Conservation (phyloP, 1,284 basidiomycete genomes). For the Trametes pubescens region DNA sequence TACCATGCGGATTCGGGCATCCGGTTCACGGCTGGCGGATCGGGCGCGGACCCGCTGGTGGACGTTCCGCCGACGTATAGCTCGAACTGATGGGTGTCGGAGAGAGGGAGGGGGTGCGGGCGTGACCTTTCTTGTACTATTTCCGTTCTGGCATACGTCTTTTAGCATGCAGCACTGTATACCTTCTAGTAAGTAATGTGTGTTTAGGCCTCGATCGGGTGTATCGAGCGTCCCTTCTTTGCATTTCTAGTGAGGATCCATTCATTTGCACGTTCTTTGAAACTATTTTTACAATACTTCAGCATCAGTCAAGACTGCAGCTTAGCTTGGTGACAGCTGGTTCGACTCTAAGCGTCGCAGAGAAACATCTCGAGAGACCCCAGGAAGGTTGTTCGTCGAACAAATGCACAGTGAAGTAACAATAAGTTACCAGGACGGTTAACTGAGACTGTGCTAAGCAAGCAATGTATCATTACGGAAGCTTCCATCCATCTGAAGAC, state of each 20-base stretch:
- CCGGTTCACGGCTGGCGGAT: constrained; percentile 10
- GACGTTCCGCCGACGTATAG: constrained; percentile 21
- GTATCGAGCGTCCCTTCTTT: not conserved
- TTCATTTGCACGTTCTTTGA: too few relatives aligned
- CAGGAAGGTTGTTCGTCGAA: too few relatives aligned
- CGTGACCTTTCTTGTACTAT: not conserved
- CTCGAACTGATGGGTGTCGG: not conserved
- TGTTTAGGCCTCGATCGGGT: not conserved
- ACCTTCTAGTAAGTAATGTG: not conserved
- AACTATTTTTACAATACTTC: too few relatives aligned
- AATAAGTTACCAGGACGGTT: too few relatives aligned
- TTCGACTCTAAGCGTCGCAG: too few relatives aligned
- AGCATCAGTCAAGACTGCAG: too few relatives aligned
- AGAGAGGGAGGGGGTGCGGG: not conserved
- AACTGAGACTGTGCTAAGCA: too few relatives aligned
- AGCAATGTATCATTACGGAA: too few relatives aligned
- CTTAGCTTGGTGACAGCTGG: too few relatives aligned
- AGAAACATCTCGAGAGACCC: too few relatives aligned
- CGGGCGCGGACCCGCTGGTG: not conserved
- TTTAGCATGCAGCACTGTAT: not conserved
- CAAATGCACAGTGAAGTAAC: too few relatives aligned
- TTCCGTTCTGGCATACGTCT: not conserved
- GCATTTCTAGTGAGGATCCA: too few relatives aligned
- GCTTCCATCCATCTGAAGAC: constrained; percentile 10
- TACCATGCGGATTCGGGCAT: constrained; percentile 31